Evolutionary conservation across 129 eudicot species (phyloP), one percentile per base, ranked within the genome.

Genomic region (Saussurea involucrata): DNA sequence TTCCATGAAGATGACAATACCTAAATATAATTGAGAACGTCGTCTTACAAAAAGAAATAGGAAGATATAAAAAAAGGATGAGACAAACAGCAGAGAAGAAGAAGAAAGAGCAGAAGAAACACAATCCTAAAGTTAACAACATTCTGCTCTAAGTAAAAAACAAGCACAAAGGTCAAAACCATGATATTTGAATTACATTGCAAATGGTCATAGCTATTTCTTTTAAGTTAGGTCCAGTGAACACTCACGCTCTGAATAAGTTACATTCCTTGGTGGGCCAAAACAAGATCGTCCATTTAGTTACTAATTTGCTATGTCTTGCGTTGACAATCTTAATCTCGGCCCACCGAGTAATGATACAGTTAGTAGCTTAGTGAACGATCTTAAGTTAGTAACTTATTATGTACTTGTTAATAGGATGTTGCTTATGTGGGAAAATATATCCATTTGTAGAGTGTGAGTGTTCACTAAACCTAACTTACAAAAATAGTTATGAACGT

Each of bases 1-100:
- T 57, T 77, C 90, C 93, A 82, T 34, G 85, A 66, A 75, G 98
- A 34, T 31, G 96, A 67, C 69, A 95, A 73, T 57, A 89, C 85
- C 98, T 95, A 69, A 22, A 83, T 66, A 68, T 66, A 27, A 79
- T 28, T 24, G 49, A 73, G 12, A 68, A 58, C 77, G n/a, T 44
- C 58, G n/a, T 33, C 24, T 60, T 67, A 57, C 67, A 44, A 70
- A 71, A 18, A 31, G 0, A 68, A 61, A 13, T 13, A 32, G 6
- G 20, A 66, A 70, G 5, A 71, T 34, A 49, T 58, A 67, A 55
- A 15, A 1, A 66, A 66, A 11, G 53, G 4, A 29, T 49, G 29
- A 21, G 60, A 31, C 69, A 33, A 33, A 57, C 63, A 31, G 2
- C 6, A 12, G 42, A 72, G 10, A 8, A 57, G 55, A 33, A 58